These are phyloP conservation scores for Penicillium brasilianum DNA, from an alignment of 2,329 filamentous ascomycete species.

Conservation along the genomic window DNA sequence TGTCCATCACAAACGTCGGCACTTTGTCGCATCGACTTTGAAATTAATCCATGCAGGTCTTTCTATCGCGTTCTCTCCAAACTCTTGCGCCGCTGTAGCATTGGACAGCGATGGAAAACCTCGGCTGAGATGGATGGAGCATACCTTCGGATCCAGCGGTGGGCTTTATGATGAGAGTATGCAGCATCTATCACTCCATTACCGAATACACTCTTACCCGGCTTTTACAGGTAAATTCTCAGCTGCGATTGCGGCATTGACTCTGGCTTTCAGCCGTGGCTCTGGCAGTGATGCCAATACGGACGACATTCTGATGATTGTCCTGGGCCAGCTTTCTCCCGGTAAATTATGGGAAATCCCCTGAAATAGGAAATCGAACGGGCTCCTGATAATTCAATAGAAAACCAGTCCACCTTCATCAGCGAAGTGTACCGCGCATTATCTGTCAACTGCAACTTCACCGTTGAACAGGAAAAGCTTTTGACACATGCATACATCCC, in stretches of 20 bases:
- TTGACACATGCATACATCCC: constrained; percentile 75
- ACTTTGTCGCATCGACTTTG: not conserved
- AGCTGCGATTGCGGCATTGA: constrained; percentile 66
- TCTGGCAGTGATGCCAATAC: constrained; percentile 58
- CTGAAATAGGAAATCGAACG: not conserved
- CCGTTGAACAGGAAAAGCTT: constrained; percentile 75
- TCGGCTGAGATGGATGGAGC: constrained; percentile 46
- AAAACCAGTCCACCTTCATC: constrained; percentile 67
- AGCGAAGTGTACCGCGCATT: constrained; percentile 71
- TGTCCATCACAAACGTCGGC: constrained; percentile 29
- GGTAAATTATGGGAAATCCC: constrained; percentile 32
- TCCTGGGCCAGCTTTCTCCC: constrained; percentile 58
- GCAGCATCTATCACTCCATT: constrained; percentile 5
- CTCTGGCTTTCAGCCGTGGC: constrained; percentile 57
- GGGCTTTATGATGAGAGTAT: constrained; percentile 47
- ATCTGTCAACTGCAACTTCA: constrained; percentile 79
- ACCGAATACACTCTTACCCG: not conserved
- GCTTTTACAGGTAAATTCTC: constrained; percentile 45
- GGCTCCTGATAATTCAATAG: constrained; percentile 47
- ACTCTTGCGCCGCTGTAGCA: constrained; percentile 46
- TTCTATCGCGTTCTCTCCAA: constrained; percentile 51
- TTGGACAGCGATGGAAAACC: constrained; percentile 47
- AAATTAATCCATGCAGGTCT: constrained; percentile 38
- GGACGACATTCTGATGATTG: constrained; percentile 72
- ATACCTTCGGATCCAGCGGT: constrained; percentile 45